Base-by-base conservation (phyloP, 495 filamentous ascomycete genomes). In the Tetracladium setigerum region DNA sequence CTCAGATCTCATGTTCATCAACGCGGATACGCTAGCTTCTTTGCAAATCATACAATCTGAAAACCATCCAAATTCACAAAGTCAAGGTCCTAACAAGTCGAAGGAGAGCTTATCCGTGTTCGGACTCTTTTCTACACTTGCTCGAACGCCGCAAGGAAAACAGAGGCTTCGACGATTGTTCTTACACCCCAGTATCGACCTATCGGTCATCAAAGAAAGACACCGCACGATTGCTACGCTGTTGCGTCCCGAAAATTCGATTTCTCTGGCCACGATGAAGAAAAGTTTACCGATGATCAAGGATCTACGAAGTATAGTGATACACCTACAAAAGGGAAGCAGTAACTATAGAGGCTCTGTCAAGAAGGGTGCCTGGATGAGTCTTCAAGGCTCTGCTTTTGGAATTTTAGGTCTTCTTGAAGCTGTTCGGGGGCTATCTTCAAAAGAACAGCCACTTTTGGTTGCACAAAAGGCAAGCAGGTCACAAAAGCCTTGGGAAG, bases 61-160 rank as follows among this genome's bases (percentile, higher is more conserved):
- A 55, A 81, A 79, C 14, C 87, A 92, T 64, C 90, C 90, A 7
- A 87, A 90, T 50, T 79, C 80, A 37, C 84, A 92, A 39, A 86
- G 83, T 57, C 86, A 89, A 63, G 87, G 86, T 1, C 82, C 85
- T 11, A 78, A 73, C 10, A 79, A 66, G 51, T 80, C 75, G 5
- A 96, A 95, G 61, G 89, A 96, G 62, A 84, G 81, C 7, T 74
- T 96, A n/a, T 95, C 90, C 2, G 65, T 98, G 1, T 94, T 85
- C 52, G 92, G 89, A 4, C 70, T 94, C 11, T 89, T 94, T 50
- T 78, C 83, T 36, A 73, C 83, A 33, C 69, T 91, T 48, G 85
- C 94, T 35, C 77, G 74, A 30, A 95, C 87, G 2, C 81, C 87
- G 5, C 87, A 95, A 55, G 92, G 94, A 2, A 87, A 82, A 55